These are phyloP conservation scores for Limonium bicolor DNA, from an alignment of 148 eudicot genomes.

Conservation along the genomic window DNA sequence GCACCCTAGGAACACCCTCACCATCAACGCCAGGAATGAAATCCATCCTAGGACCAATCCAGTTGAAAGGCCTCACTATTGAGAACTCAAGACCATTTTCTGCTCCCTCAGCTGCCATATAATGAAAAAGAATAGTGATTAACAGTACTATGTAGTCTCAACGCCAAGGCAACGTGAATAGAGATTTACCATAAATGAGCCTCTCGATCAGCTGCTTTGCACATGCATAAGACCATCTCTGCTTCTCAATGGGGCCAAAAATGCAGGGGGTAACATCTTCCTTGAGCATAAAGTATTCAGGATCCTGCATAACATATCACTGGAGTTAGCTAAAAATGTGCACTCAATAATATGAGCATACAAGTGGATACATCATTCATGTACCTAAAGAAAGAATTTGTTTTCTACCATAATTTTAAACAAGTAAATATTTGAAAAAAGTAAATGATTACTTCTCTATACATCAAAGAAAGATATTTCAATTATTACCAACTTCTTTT, in stretches of 20 bases:
- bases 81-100: constrained; percentile 94
- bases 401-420: no score
- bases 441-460: no score
- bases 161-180: not conserved
- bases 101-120: constrained; percentile 86
- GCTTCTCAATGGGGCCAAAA: constrained; percentile 95
- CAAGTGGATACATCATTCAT: no score
- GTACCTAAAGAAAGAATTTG: no score
- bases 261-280: constrained; percentile 94
- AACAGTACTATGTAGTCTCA: not conserved
- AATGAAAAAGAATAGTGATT: not conserved
- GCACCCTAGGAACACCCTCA: constrained; percentile 97
- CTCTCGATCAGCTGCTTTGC: constrained; percentile 98
- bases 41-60: constrained; percentile 99
- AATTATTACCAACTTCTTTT: no score
- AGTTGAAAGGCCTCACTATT: constrained; percentile 93
- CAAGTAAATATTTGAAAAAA: no score
- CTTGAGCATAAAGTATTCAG: constrained; percentile 65
- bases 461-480: no score
- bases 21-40: constrained; percentile 99
- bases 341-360: no score
- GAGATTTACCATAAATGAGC: constrained; percentile 57
- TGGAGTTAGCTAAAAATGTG: no score
- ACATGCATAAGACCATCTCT: constrained; percentile 99
- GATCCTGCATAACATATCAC: no score